These are phyloP conservation scores for Sporothrix sp. DNA, from an alignment of 2,329 filamentous ascomycete species.

Conservation along the genomic window DNA sequence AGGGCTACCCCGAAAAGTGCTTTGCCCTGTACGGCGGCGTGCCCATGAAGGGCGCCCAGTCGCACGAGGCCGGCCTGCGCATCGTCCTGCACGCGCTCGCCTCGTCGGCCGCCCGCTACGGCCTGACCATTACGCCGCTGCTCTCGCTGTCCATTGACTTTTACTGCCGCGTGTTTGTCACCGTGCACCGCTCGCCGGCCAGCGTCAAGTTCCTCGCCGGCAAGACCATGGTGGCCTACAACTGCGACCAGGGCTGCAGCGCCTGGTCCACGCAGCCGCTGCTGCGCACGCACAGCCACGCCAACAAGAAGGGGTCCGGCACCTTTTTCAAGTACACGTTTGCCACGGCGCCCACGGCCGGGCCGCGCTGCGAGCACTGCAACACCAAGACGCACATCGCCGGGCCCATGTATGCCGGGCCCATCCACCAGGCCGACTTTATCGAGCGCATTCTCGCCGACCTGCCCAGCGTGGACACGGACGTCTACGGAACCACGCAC, in stretches of 20 bases:
- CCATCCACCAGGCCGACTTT: slow-evolving; percentile 75
- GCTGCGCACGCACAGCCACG: slow-evolving; percentile 54
- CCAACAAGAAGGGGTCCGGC: slow-evolving; percentile 60
- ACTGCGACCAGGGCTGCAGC: slow-evolving; percentile 84
- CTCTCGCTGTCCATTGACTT: slow-evolving; percentile 94
- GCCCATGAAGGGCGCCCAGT: slow-evolving; percentile 73
- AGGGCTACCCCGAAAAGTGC: slow-evolving; percentile 88
- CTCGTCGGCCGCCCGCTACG: slow-evolving; percentile 71
- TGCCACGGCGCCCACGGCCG: slow-evolving; percentile 57
- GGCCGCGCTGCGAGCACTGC: slow-evolving; percentile 69
- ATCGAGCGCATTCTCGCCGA: slow-evolving; percentile 67
- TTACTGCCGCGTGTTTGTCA: slow-evolving; percentile 82
- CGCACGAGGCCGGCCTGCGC: slow-evolving; percentile 81
- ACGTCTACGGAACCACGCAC: slow-evolving; percentile 67
- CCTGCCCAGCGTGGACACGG: slow-evolving; percentile 55
- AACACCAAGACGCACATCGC: slow-evolving; percentile 76
- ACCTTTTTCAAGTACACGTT: slow-evolving; percentile 71
- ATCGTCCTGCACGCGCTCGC: slow-evolving; percentile 78
- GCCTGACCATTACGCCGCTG: slow-evolving; percentile 79
- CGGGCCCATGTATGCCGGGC: slow-evolving; percentile 92
- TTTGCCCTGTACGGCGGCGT: slow-evolving; percentile 89
- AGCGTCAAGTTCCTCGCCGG: slow-evolving; percentile 85
- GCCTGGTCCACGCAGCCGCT: slow-evolving; percentile 78
- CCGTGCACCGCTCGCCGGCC: slow-evolving; percentile 66
- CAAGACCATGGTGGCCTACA: slow-evolving; percentile 89